A percentile compares a stretch with the other conserved stretches of the same genome.
Evolutionary conservation across 2,329 filamentous ascomycete genomes (phyloP).

Genomic region (Ophiocordyceps unilateralis): DNA sequence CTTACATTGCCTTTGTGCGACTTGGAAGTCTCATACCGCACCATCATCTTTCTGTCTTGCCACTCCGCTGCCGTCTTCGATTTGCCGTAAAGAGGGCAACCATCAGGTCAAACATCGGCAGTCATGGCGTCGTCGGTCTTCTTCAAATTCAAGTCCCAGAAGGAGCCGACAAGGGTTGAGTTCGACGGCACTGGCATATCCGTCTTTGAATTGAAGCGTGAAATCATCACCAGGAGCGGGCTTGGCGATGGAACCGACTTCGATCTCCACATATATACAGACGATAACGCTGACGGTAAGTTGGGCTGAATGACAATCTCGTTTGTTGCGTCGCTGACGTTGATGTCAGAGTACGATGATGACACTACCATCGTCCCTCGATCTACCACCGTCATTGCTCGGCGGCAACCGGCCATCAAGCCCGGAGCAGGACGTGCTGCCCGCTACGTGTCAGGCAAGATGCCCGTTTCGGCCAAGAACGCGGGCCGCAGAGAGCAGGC

Average conservation of each 20-base stretch:
- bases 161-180: conserved; percentile 82
- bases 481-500: conserved; percentile 47
- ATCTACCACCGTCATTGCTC: conserved; percentile 83
- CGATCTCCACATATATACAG: conserved; percentile 83
- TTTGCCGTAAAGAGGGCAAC: conserved; percentile 9
- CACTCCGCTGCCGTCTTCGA: too few relatives aligned
- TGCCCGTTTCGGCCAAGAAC: conserved; percentile 77
- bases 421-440: conserved; percentile 80
- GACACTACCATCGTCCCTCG: conserved; percentile 95
- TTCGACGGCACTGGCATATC: conserved; percentile 97
- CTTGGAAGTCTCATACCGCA: neutral
- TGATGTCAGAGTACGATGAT: conserved; percentile 69
- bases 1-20: neutral
- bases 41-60: neutral
- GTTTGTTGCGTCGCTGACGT: conserved; percentile 10
- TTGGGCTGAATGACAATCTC: neutral
- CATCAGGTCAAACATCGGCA: conserved; percentile 7
- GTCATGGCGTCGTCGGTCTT: conserved; percentile 91
- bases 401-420: conserved; percentile 67
- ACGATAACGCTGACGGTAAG: conserved; percentile 76
- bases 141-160: conserved; percentile 99
- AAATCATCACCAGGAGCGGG: conserved; percentile 89
- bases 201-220: conserved; percentile 95
- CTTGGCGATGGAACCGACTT: conserved; percentile 94
- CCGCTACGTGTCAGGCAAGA: conserved; percentile 90